These are phyloP conservation scores for Adiantum capillusveneris DNA, from an alignment of 75 land plant species.

Conservation along the genomic window DNA sequence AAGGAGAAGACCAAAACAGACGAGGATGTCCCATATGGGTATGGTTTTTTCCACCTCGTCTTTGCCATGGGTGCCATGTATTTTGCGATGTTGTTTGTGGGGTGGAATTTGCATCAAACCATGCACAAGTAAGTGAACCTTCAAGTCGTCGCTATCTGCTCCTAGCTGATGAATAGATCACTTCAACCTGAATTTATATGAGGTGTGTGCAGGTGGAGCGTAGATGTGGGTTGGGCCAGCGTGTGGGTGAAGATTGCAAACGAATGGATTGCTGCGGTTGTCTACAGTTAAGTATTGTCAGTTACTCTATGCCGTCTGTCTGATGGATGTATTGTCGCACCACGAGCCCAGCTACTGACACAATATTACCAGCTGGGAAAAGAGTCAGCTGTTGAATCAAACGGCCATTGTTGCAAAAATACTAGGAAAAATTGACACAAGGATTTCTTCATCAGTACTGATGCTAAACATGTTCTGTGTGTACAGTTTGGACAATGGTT, in stretches of 20 bases:
- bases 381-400: background rate
- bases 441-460: too few species aligned
- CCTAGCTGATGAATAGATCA: background rate
- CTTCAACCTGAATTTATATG: too few species aligned
- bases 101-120: slow-evolving; percentile 78
- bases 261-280: slow-evolving; percentile 82
- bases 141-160: background rate
- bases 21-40: slow-evolving; percentile 85
- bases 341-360: background rate
- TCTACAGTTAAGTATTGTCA: slow-evolving; percentile 44
- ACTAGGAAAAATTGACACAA: too few species aligned
- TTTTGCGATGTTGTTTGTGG: slow-evolving; percentile 87
- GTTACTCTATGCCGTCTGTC: background rate
- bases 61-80: slow-evolving; percentile 97
- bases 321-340: background rate
- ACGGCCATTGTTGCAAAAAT: too few species aligned
- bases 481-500: slow-evolving; percentile 38
- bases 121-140: slow-evolving; percentile 55
- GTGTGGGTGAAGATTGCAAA: slow-evolving; percentile 86
- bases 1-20: slow-evolving; percentile 39
- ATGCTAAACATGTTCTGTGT: background rate
- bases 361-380: background rate
- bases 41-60: slow-evolving; percentile 97
- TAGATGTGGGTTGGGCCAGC: slow-evolving; percentile 92
- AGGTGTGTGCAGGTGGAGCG: slow-evolving; percentile 59